Base-by-base conservation (phyloP, 768 basidiomycete species). In the Trametes villosa region DNA sequence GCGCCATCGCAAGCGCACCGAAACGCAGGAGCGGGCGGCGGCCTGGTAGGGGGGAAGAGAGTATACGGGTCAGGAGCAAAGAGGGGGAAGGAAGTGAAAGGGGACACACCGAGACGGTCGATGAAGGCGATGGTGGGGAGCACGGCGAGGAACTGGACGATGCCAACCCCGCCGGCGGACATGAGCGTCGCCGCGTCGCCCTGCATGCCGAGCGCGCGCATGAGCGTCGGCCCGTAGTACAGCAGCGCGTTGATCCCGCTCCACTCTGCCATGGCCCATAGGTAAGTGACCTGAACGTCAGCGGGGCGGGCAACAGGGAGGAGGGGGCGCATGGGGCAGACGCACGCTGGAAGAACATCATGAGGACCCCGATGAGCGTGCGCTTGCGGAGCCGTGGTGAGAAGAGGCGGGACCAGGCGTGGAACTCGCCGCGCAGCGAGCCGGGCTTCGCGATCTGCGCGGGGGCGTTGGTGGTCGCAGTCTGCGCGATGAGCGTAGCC, bases 281-380 rank as follows among this genome's bases (percentile, higher is more conserved):
- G 3, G 53, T 38, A 26, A 2, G 42, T n/a, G 27, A 31, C 18
- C 27, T 13, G 6, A 4, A 22, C 26, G 18, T 8, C 26, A 12
- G 24, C 11, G 13, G n/a, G n/a, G 11, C 8, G 13, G 9, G 38
- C 18, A 11, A n/a, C 1, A 24, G 29, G 24, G 15, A 44, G 26
- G 17, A n/a, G 24, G 56, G 30, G 29, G 9, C 40, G 44, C n/a
- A 49, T 18, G 33, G 18, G n/a, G n/a, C n/a, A n/a, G n/a, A 74
- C 86, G 40, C 64, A 91, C 91, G 92, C 73, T 94, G 92, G 66
- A 92, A 93, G 52, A 90, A 84, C 87, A 92, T 91, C 65, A 92
- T 83, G 68, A 86, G 72, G 9, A 91, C 77, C 3, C 89, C 91
- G 38, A 92, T 82, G 68, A 83, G 72, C 0, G 91, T 92, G 33